phyloP scores from a whole-genome alignment of 2,329 filamentous ascomycete species.

The Blastomyces gilchristii region DNA sequence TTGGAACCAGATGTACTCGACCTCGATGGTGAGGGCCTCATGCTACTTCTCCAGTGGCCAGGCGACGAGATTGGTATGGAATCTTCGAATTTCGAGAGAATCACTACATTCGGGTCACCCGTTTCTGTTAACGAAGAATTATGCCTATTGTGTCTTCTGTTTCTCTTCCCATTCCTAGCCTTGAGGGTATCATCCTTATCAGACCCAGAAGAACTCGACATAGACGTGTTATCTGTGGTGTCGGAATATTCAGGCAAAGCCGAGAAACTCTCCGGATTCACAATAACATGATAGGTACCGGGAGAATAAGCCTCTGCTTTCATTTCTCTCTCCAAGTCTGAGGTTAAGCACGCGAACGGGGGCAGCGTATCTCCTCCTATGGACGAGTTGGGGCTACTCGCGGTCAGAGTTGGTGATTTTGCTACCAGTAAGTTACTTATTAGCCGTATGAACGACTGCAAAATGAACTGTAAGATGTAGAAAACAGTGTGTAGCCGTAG shows the following conservation, averaged over 20 bases:
- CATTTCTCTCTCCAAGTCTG: constrained; percentile 48
- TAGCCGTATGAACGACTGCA: constrained; percentile 11
- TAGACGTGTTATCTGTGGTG: constrained; percentile 13
- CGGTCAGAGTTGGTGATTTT: constrained; percentile 22
- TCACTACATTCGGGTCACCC: constrained; percentile 41
- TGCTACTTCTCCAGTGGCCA: constrained; percentile 21
- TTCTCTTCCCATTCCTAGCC: constrained; percentile 21
- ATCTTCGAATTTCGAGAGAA: constrained; percentile 44
- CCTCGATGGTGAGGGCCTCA: constrained; percentile 27
- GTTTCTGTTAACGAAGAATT: constrained; percentile 11
- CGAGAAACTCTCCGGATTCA: constrained; percentile 46
- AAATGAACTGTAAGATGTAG: background rate
- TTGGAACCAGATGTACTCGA: constrained; percentile 23
- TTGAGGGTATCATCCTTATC: constrained; percentile 8
- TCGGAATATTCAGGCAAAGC: constrained; percentile 43
- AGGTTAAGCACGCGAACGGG: constrained; percentile 44
- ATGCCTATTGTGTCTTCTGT: constrained; percentile 18
- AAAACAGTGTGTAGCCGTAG: background rate
- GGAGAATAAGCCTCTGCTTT: constrained; percentile 44
- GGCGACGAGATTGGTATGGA: constrained; percentile 22
- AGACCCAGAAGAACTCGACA: constrained; percentile 6
- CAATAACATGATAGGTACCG: constrained; percentile 47
- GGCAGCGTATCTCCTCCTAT: constrained; percentile 40
- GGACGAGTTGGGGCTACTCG: constrained; percentile 23
- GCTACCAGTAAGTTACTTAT: constrained; percentile 17